Percentiles rank a stretch among this genome's conserved stretches.
Evolutionary conservation across 2,329 filamentous ascomycete genomes (phyloP).

Genomic region (Penicillium sclerotiorum): DNA sequence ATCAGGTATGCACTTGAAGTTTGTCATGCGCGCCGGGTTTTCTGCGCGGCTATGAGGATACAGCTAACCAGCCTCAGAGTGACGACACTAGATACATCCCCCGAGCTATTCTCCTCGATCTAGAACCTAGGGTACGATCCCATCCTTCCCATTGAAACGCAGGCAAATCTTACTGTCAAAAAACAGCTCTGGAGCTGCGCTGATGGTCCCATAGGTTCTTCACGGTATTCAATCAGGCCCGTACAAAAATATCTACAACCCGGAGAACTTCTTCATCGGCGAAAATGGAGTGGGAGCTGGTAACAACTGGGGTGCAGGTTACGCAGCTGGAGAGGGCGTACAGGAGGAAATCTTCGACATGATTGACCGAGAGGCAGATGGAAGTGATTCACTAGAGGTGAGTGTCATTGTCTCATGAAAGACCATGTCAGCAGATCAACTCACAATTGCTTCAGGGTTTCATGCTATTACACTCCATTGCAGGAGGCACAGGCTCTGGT

Average conservation of each 20-base stretch:
- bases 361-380: slow-evolving; percentile 97
- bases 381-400: slow-evolving; percentile 94
- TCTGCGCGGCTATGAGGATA: background rate
- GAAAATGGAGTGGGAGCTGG: slow-evolving; percentile 92
- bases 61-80: slow-evolving; percentile 57
- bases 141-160: background rate
- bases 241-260: slow-evolving; percentile 99
- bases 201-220: slow-evolving; percentile 62
- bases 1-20: slow-evolving; percentile 59
- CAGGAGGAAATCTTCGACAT: slow-evolving; percentile 99
- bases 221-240: slow-evolving; percentile 89
- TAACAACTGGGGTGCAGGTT: slow-evolving; percentile 98
- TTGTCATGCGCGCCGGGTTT: background rate
- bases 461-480: slow-evolving; percentile 98
- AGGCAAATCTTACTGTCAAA: background rate
- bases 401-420: background rate
- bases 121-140: slow-evolving; percentile 77
- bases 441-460: slow-evolving; percentile 66
- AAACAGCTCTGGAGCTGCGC: background rate
- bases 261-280: slow-evolving; percentile 97
- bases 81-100: slow-evolving; percentile 99
- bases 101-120: slow-evolving; percentile 88
- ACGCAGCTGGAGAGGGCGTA: slow-evolving; percentile 86
- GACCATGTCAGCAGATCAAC: slow-evolving; percentile 3
- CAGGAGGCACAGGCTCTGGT: slow-evolving; percentile 94